These are phyloP conservation scores for Chlorella sp. DNA, from an alignment of 139 green algal species.

Conservation along the genomic window DNA sequence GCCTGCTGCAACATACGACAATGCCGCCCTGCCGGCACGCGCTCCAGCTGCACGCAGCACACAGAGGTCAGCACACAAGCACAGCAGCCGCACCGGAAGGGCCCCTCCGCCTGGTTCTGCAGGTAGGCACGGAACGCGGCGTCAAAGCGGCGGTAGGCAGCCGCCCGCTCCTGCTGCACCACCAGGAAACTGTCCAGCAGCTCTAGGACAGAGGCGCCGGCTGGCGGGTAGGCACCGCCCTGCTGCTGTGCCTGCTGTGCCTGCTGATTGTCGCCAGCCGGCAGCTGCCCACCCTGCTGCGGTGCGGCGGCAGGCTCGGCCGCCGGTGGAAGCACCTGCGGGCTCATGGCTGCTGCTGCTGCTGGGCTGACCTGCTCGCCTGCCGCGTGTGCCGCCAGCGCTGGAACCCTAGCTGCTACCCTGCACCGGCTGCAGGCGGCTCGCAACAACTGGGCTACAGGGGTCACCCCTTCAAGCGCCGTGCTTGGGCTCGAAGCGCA, in stretches of 20 bases:
- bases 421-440: not conserved
- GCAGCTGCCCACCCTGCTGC: not conserved
- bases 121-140: slow-evolving; percentile 13
- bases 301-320: not conserved
- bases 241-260: not conserved
- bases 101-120: slow-evolving; percentile 21
- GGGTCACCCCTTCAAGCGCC: not conserved
- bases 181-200: slow-evolving; percentile 25
- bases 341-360: not conserved
- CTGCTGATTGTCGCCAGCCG: not conserved
- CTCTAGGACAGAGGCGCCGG: not conserved
- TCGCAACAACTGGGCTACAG: not conserved
- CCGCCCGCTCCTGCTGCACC: slow-evolving; percentile 35
- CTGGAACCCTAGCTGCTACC: not conserved
- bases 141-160: slow-evolving; percentile 31
- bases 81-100: not conserved
- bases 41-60: too few relatives aligned
- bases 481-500: slow-evolving; percentile 21
- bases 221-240: not conserved
- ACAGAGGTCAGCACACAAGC: not conserved
- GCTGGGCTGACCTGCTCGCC: not conserved
- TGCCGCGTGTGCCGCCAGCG: not conserved
- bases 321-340: not conserved
- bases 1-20: not conserved
- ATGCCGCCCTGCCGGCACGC: not conserved